Evolutionary conservation across 495 filamentous ascomycete species (phyloP).

Genomic region (Clavariopsis aquatica): DNA sequence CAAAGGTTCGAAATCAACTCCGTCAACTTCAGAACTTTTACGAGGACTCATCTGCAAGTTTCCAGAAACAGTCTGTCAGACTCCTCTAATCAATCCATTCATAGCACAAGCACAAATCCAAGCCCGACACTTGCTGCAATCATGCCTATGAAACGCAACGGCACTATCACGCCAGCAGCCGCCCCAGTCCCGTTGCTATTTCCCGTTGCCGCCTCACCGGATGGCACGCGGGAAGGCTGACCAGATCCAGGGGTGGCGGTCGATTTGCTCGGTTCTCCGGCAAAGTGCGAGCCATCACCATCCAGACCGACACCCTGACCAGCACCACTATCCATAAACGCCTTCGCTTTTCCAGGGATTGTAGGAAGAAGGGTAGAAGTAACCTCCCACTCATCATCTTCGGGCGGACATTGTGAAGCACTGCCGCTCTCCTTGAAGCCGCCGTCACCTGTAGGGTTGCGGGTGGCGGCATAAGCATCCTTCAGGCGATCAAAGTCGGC

Average conservation of each 20-base stretch:
- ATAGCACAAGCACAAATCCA: constrained; percentile 19
- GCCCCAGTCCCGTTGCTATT: background rate
- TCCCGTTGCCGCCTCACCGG: constrained; percentile 15
- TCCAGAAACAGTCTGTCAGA: no score
- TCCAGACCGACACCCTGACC: constrained; percentile 67
- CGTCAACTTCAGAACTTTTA: no score
- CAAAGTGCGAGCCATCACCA: constrained; percentile 69
- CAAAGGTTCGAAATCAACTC: background rate
- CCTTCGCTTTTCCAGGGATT: constrained; percentile 67
- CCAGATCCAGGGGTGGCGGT: constrained; percentile 64
- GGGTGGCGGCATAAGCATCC: constrained; percentile 60
- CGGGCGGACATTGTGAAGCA: constrained; percentile 68
- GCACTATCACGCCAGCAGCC: constrained; percentile 11
- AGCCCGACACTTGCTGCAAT: constrained; percentile 20
- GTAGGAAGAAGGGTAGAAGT: constrained; percentile 60
- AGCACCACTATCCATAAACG: constrained; percentile 70
- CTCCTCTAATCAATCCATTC: constrained; percentile 1
- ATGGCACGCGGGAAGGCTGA: constrained; percentile 48
- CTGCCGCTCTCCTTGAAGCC: constrained; percentile 69
- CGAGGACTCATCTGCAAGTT: no score
- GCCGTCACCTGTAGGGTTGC: constrained; percentile 71
- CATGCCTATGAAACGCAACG: constrained; percentile 21
- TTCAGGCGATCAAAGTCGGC: constrained; percentile 68
- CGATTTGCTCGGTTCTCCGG: constrained; percentile 58
- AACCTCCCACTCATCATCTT: constrained; percentile 73